Percentiles rank a stretch among this genome's conserved stretches.
Conservation (phyloP, 2,329 filamentous ascomycete genomes). For the Alternaria sp. region DNA sequence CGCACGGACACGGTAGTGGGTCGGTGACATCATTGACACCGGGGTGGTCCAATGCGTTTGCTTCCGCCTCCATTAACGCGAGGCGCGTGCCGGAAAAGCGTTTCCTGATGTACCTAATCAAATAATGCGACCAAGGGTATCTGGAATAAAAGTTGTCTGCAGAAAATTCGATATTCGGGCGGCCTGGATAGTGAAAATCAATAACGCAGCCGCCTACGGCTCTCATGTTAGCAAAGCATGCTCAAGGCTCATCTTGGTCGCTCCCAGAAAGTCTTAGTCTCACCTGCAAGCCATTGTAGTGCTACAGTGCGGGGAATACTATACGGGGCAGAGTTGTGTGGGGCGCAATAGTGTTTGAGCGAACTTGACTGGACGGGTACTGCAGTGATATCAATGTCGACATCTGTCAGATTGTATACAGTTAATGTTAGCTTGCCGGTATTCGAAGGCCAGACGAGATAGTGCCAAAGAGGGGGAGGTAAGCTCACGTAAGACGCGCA, state of each 20-base stretch:
- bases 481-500: neutral
- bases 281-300: neutral
- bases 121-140: constrained; percentile 11
- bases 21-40: constrained; percentile 22
- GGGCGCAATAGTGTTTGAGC: neutral
- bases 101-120: constrained; percentile 27
- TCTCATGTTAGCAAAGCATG: neutral
- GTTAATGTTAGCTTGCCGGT: neutral
- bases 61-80: constrained; percentile 28
- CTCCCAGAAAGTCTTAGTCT: neutral
- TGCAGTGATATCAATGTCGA: neutral
- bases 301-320: neutral
- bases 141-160: neutral
- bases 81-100: constrained; percentile 16
- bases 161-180: neutral
- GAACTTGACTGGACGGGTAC: neutral
- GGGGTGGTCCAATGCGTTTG: constrained; percentile 19
- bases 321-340: neutral
- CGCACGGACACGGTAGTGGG: too few species aligned
- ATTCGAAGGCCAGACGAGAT: neutral
- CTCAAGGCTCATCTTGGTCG: neutral
- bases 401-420: neutral
- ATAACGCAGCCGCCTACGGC: neutral
- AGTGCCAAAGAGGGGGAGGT: neutral
- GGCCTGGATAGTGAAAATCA: neutral